A percentile compares a stretch with the other conserved stretches of the same genome.
These are phyloP conservation scores for Detonula confervacea DNA, from an alignment of 352 stramenopile genomes.

Conservation along the genomic window DNA sequence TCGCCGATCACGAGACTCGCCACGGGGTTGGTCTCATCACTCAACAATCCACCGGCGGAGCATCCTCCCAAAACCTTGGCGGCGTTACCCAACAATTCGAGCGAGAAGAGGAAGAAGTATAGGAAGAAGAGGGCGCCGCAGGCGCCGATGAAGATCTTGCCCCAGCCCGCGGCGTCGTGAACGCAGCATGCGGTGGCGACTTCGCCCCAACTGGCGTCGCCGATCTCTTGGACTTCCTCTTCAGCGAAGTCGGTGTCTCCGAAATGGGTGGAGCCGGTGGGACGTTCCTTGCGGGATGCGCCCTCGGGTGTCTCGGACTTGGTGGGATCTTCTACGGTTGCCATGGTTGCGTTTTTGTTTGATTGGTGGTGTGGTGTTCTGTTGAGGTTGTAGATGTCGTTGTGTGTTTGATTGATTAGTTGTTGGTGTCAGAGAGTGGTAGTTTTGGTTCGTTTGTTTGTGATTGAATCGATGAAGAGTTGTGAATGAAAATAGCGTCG, in stretches of 20 bases:
- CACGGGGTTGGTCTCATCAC: constrained; percentile 78
- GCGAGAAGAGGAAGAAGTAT: constrained; percentile 84
- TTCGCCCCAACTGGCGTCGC: constrained; percentile 76
- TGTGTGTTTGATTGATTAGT: no score
- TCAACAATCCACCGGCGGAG: constrained; percentile 68
- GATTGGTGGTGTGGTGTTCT: no score
- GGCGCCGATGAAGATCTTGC: constrained; percentile 57
- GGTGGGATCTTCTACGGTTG: not conserved
- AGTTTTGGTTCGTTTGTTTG: no score
- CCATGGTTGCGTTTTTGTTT: no score
- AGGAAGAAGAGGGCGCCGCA: constrained; percentile 71
- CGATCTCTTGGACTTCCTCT: constrained; percentile 26
- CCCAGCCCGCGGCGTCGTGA: constrained; percentile 63
- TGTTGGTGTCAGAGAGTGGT: no score
- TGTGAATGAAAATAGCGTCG: no score
- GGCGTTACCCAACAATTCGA: constrained; percentile 74
- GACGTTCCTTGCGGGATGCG: not conserved
- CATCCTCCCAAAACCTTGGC: constrained; percentile 81
- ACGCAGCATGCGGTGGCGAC: constrained; percentile 68
- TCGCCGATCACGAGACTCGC: constrained; percentile 81
- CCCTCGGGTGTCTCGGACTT: no score
- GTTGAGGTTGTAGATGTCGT: no score
- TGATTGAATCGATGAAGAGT: no score
- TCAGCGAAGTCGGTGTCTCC: not conserved
- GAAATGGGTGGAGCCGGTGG: not conserved